Evolutionary conservation across 257 asterid species (phyloP), one percentile per base, ranked within the genome.

Genomic region (Thymus quinquecostatus): DNA sequence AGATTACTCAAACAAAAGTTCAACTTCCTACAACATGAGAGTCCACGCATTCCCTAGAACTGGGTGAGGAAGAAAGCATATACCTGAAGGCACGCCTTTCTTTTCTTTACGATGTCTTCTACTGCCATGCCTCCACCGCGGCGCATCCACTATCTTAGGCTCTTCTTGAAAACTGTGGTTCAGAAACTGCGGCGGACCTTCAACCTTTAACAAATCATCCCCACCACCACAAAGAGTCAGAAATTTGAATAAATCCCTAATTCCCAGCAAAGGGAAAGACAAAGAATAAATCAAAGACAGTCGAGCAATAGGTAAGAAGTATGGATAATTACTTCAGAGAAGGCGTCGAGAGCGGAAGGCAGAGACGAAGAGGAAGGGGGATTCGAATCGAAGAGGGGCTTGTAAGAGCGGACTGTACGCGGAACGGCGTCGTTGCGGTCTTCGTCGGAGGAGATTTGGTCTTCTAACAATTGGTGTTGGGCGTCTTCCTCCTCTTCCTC

Each of bases 131-230:
- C 89, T 87, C 85, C 86, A 82, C 61, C 55, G 85, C 69, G 69
- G 91, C 71, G 21, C 86, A 34, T 76, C 82, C 64, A 80, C 93
- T 76, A 79, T 85, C 77, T 56, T 78, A 60, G 68, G 66, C 38
- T 87, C 92, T 74, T 84, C 96, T 64, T 87, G 74, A 65, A 85
- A 87, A 54, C 77, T 70, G 48, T 83, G 82, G 82, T 94, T 91
- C 83, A 94, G 83, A 70, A 94, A 94, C 85, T 89, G 85, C 74
- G 99, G 99, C 33, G 99, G 99, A 64, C 89, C 96, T 43, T 87
- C 78, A 85, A 94, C 81, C 99, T 94, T 59, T 80, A 77, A 68
- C 49, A 49, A 36, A 38, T 62, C 45, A 8, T 28, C 40, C 62
- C 72, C 53, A 30, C 34, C 30, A 59, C 57, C 33, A 38, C 10